Conservation (phyloP, 371 early-diverging fungal species). For the Dentiscutata heterogama region DNA sequence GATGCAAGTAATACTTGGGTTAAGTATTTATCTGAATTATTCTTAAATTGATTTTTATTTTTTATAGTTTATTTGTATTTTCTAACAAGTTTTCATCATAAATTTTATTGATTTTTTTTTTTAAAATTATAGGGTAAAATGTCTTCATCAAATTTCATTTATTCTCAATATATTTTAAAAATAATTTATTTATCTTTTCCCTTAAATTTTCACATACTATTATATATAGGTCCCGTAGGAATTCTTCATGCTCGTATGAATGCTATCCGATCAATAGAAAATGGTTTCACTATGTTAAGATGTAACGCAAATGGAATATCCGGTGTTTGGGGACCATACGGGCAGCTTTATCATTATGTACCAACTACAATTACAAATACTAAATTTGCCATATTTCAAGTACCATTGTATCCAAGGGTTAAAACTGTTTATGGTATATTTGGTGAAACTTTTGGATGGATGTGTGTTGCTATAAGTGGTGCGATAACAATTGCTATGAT, state of each 20-base stretch:
- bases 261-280: slow-evolving; percentile 62
- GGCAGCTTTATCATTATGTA: slow-evolving; percentile 57
- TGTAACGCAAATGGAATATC: slow-evolving; percentile 65
- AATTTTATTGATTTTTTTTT: too few species aligned
- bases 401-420: slow-evolving; percentile 53
- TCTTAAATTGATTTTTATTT: not conserved
- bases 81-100: not conserved
- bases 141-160: not conserved
- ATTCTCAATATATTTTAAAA: not conserved
- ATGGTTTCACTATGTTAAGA: slow-evolving; percentile 64
- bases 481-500: not conserved
- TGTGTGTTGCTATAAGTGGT: slow-evolving; percentile 47
- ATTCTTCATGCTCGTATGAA: slow-evolving; percentile 61
- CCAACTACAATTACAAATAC: slow-evolving; percentile 54
- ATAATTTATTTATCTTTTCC: not conserved
- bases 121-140: not conserved
- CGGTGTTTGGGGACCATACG: slow-evolving; percentile 61
- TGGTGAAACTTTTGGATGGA: slow-evolving; percentile 59
- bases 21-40: not conserved
- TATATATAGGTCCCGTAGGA: slow-evolving; percentile 36
- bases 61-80: not conserved
- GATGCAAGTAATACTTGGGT: slow-evolving; percentile 68
- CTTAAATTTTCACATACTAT: too few species aligned
- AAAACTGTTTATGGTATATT: slow-evolving; percentile 57
- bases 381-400: slow-evolving; percentile 54